phyloP scores from a whole-genome alignment of 129 eudicot genomes.

The Centaurea solstitialis region DNA sequence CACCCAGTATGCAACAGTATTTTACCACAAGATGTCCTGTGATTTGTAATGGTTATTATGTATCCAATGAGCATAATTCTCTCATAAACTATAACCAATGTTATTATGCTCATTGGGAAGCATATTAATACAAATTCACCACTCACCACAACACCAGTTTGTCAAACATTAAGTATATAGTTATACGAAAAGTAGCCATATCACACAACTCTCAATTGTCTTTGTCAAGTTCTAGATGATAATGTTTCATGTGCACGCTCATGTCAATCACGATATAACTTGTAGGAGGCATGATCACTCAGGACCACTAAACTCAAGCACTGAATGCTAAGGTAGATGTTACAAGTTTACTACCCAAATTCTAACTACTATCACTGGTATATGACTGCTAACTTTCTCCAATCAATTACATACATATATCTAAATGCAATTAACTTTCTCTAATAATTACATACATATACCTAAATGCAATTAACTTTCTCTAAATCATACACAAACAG shows the following conservation, averaged over 20 bases:
- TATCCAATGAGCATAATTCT: constrained; percentile 6
- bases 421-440: background rate
- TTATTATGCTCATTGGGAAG: background rate
- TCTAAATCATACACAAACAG: background rate
- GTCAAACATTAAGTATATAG: background rate
- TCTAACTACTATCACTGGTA: background rate
- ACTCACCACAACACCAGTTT: background rate
- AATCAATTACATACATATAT: background rate
- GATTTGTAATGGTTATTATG: background rate
- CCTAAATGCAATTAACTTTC: background rate
- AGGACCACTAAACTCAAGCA: background rate
- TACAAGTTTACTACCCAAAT: background rate
- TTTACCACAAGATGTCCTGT: constrained; percentile 1
- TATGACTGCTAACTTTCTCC: background rate
- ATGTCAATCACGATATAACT: background rate
- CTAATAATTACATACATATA: background rate
- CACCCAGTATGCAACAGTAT: background rate
- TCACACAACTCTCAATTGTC: background rate
- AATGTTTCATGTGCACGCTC: background rate
- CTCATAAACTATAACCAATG: background rate
- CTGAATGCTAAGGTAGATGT: constrained; percentile 2
- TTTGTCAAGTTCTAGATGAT: too few species aligned
- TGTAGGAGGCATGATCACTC: background rate
- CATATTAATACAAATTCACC: background rate
- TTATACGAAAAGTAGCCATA: background rate